Conservation (phyloP, 2,329 filamentous ascomycete genomes). For the Geosmithia flava region DNA sequence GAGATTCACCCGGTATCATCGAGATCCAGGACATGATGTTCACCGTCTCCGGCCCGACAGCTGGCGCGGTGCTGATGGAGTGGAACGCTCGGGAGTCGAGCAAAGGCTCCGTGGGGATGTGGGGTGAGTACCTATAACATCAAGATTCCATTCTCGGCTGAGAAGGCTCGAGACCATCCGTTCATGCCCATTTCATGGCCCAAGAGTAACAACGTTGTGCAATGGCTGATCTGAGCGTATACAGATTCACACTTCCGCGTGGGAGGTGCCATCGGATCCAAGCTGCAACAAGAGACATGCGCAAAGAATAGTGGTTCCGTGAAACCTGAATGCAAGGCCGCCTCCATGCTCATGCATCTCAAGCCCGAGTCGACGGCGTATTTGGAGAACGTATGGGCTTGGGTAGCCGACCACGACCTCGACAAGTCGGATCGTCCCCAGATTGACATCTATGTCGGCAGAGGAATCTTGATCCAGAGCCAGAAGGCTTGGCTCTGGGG, state of each 20-base stretch:
- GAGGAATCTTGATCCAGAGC: slow-evolving; percentile 31
- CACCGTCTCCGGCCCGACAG: slow-evolving; percentile 31
- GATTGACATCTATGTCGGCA: slow-evolving; percentile 23
- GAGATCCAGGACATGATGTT: slow-evolving; percentile 41
- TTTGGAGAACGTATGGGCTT: slow-evolving; percentile 22
- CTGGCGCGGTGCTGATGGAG: slow-evolving; percentile 27
- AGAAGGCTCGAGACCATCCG: too few relatives aligned
- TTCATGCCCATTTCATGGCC: too few relatives aligned
- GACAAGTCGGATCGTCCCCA: slow-evolving; percentile 20
- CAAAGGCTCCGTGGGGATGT: slow-evolving; percentile 32
- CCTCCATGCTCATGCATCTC: slow-evolving; percentile 39
- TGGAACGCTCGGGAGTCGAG: slow-evolving; percentile 22
- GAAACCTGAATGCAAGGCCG: slow-evolving; percentile 43
- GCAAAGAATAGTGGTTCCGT: slow-evolving; percentile 7
- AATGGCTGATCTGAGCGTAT: too few relatives aligned
- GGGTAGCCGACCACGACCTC: slow-evolving; percentile 33
- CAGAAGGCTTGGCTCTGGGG: slow-evolving; percentile 43
- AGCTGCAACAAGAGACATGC: slow-evolving; percentile 8
- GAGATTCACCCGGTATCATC: slow-evolving; percentile 30
- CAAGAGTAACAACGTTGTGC: too few relatives aligned
- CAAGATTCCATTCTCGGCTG: too few relatives aligned
- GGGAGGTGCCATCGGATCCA: slow-evolving; percentile 14
- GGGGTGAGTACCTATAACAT: slow-evolving; percentile 25
- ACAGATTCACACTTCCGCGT: slow-evolving; percentile 33
- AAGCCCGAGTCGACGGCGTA: slow-evolving; percentile 13